phyloP scores from a whole-genome alignment of 2,329 filamentous ascomycete species.

The Pseudogymnoascus sp. region DNA sequence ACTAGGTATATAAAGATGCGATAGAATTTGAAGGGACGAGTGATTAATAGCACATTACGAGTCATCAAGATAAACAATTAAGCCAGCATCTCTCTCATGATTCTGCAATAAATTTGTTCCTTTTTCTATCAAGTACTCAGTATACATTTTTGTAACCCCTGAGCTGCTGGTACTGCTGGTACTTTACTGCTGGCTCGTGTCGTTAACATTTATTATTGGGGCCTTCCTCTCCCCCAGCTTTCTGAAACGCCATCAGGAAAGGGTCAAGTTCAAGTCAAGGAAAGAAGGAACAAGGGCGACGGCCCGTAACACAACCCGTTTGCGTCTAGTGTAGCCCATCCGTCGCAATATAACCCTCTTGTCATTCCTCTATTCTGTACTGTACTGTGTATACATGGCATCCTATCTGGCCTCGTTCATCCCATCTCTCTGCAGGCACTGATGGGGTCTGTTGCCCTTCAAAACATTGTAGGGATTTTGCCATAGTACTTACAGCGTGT shows the following conservation, averaged over 20 bases:
- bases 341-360: not conserved
- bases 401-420: not conserved
- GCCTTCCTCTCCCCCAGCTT: not conserved
- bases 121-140: not conserved
- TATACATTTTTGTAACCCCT: not conserved
- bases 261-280: not conserved
- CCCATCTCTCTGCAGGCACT: not conserved
- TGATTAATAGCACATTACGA: not conserved
- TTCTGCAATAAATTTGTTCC: not conserved
- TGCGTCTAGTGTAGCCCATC: conserved; percentile 5
- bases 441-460: not conserved
- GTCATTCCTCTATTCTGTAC: not conserved
- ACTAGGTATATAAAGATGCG: not conserved
- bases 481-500: too few species aligned
- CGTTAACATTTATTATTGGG: not conserved
- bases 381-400: not conserved
- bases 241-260: not conserved
- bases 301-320: conserved; percentile 6
- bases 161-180: not conserved
- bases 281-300: not conserved
- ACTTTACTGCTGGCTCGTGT: not conserved
- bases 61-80: not conserved
- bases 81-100: not conserved
- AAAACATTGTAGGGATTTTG: not conserved
- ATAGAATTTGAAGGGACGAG: not conserved